Evolutionary conservation across 192 early-diverging fungal species (phyloP), one percentile per base, ranked within the genome.

Genomic region (Dispira parvispora): DNA sequence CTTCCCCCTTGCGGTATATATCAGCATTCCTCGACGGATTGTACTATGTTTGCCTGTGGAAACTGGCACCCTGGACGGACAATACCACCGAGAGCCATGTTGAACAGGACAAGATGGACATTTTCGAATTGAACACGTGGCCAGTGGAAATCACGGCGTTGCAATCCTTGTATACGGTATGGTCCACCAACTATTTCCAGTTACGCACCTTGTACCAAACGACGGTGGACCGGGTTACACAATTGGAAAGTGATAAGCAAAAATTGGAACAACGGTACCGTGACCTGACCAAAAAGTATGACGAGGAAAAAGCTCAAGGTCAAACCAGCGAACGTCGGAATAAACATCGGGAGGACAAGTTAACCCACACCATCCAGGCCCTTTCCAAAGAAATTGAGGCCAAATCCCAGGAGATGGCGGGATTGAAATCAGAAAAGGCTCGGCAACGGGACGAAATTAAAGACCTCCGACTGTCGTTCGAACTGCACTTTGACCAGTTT

Each of bases 401-500:
- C 42, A 61, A 61, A 44, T 20, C 23, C n/a, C 58, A n/a, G 28
- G 16, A 44, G 12, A 8, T 61, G 20, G 11, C 28, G n/a, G n/a
- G 2, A 5, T 21, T 61, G 14, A 25, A 43, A 43, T 18, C 20
- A 2, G n/a, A 45, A 25, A 43, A 45, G 28, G 11, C 23, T 11
- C 16, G 43, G 6, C 42, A 61, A 12, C 5, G 3, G 42, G 16
- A 20, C 26, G 42, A 42, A 8, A 18, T n/a, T 10, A 25, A 20
- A 3, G 43, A 61, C 58, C 43, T 61, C 8, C 28, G 45, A 38
- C 20, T 21, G 12, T 38, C 58, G 8, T 21, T 61, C 0, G 43
- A 61, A 18, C 11, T 43, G 5, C 28, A 61, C 25, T 23, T 61
- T 11, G 58, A 61, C 43, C 58, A 61, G n/a, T 61, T 61, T n/a